Percentiles rank a stretch among this genome's conserved stretches.
phyloP scores from a whole-genome alignment of 2,329 filamentous ascomycete genomes.

The Colletotrichum higginsianum region DNA sequence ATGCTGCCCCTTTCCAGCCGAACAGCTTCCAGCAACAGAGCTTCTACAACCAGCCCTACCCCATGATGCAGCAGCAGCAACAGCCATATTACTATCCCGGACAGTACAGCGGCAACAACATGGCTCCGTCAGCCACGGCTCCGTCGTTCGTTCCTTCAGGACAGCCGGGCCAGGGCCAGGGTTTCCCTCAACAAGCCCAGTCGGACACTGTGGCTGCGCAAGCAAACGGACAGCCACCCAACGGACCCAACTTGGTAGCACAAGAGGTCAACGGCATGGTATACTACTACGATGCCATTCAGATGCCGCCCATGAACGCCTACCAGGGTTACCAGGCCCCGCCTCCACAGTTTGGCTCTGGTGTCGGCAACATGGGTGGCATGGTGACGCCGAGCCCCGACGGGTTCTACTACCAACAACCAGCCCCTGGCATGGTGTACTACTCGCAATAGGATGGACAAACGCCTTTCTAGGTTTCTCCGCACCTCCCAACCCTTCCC shows the following conservation, averaged over 20 bases:
- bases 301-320: slow-evolving; percentile 67
- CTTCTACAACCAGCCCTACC: slow-evolving; percentile 73
- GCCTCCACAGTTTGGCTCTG: slow-evolving; percentile 50
- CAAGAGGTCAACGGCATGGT: slow-evolving; percentile 97
- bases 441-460: slow-evolving; percentile 68
- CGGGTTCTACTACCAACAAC: slow-evolving; percentile 79
- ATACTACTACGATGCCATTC: slow-evolving; percentile 91
- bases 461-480: slow-evolving; percentile 25
- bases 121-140: slow-evolving; percentile 53
- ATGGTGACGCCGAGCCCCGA: slow-evolving; percentile 82
- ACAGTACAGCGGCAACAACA: slow-evolving; percentile 47
- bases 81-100: slow-evolving; percentile 72
- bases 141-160: slow-evolving; percentile 72
- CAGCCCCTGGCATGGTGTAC: slow-evolving; percentile 70
- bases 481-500: slow-evolving; percentile 42
- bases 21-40: slow-evolving; percentile 72
- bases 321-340: slow-evolving; percentile 67
- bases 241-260: slow-evolving; percentile 73
- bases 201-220: slow-evolving; percentile 51
- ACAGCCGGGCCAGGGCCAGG: slow-evolving; percentile 61
- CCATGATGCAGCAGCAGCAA: slow-evolving; percentile 68
- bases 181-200: slow-evolving; percentile 61
- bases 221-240: slow-evolving; percentile 58
- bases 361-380: slow-evolving; percentile 79
- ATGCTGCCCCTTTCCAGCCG: slow-evolving; percentile 91